Conservation (phyloP, 1,284 basidiomycete genomes). For the Mrakiaceae sp. region DNA sequence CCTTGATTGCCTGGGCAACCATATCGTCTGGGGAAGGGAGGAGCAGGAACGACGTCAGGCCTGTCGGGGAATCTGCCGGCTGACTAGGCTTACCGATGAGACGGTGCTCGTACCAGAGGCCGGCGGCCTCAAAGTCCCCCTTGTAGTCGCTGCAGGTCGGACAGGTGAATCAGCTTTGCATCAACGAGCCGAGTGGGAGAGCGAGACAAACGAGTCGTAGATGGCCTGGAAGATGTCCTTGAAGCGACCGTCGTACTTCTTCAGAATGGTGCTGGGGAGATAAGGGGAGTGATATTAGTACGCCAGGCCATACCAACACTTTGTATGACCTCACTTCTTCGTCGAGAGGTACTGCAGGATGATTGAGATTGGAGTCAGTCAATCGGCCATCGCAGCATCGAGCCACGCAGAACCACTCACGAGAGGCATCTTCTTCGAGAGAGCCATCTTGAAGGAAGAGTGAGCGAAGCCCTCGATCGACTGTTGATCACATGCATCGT, state of each 20-base stretch:
- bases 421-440: constrained; percentile 84
- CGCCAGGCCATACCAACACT: background rate
- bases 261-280: constrained; percentile 60
- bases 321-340: constrained; percentile 48
- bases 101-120: constrained; percentile 96
- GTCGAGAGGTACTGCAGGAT: constrained; percentile 77
- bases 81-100: constrained; percentile 40
- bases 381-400: background rate
- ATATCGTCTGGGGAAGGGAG: constrained; percentile 57
- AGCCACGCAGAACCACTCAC: constrained; percentile 35
- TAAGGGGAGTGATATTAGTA: background rate
- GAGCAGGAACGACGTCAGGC: constrained; percentile 1
- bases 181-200: background rate
- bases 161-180: background rate
- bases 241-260: constrained; percentile 94
- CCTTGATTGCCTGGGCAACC: constrained; percentile 97
- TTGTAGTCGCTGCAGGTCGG: constrained; percentile 54
- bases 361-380: constrained; percentile 2
- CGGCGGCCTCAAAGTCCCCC: constrained; percentile 61
- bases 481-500: constrained; percentile 32
- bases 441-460: constrained; percentile 96
- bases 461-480: constrained; percentile 93
- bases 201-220: constrained; percentile 52
- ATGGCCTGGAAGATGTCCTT: constrained; percentile 98
- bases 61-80: background rate